Conservation (phyloP, 2,329 filamentous ascomycete species). For the Sclerotinia borealis region DNA sequence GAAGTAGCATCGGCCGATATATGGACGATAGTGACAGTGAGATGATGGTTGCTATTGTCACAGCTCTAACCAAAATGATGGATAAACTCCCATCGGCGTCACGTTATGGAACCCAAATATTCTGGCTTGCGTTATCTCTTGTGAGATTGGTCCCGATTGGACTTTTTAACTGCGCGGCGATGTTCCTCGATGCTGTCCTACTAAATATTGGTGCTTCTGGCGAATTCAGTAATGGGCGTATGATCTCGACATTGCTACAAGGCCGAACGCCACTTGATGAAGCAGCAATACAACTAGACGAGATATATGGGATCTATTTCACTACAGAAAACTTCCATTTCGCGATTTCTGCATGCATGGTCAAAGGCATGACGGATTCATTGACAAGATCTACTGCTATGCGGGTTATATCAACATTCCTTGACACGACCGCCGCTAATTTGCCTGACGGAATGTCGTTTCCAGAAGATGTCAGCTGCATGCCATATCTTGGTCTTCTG, state of each 20-base stretch:
- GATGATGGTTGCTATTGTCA: slow-evolving; percentile 63
- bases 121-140: slow-evolving; percentile 64
- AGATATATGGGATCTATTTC: slow-evolving; percentile 61
- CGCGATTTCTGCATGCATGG: slow-evolving; percentile 57
- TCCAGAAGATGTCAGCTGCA: slow-evolving; percentile 29
- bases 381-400: slow-evolving; percentile 53
- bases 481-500: slow-evolving; percentile 55
- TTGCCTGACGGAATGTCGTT: slow-evolving; percentile 23
- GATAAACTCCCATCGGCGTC: slow-evolving; percentile 60
- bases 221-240: slow-evolving; percentile 52
- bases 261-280: slow-evolving; percentile 56
- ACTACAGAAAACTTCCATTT: slow-evolving; percentile 60
- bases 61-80: slow-evolving; percentile 65
- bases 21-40: slow-evolving; percentile 59
- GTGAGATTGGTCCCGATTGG: slow-evolving; percentile 55
- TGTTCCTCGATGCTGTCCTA: slow-evolving; percentile 59
- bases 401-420: slow-evolving; percentile 55
- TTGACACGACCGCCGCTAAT: slow-evolving; percentile 44
- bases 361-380: slow-evolving; percentile 57
- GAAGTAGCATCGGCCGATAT: slow-evolving; percentile 59
- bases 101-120: slow-evolving; percentile 61
- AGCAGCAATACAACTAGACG: slow-evolving; percentile 55
- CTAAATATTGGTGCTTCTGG: slow-evolving; percentile 57
- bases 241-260: slow-evolving; percentile 55
- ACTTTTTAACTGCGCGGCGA: slow-evolving; percentile 60